Evolutionary conservation across 768 basidiomycete species (phyloP).

Genomic region (Mycena indigotica): DNA sequence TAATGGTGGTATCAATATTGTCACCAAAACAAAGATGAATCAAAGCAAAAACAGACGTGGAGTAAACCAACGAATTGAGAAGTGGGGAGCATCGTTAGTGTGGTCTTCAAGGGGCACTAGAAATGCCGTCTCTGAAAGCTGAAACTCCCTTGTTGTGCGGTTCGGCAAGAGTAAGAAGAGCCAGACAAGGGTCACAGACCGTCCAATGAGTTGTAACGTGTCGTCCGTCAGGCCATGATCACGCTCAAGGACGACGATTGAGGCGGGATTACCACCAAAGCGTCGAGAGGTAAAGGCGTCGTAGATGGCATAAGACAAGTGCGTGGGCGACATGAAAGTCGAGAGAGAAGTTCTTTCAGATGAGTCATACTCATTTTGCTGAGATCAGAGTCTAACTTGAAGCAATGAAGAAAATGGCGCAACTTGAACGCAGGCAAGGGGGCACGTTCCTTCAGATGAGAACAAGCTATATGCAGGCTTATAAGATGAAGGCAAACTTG

Average conservation of each 20-base stretch:
- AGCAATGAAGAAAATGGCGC: no score
- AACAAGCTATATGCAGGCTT: no score
- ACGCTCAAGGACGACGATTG: conserved; percentile 16
- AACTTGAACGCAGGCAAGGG: no score
- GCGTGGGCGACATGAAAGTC: conserved; percentile 3
- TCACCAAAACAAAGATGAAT: background rate
- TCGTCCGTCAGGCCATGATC: conserved; percentile 18
- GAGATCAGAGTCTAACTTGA: no score
- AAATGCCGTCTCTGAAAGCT: conserved; percentile 21
- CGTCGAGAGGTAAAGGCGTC: conserved; percentile 16
- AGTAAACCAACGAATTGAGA: conserved; percentile 20
- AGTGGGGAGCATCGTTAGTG: conserved; percentile 16
- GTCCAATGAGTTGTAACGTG: conserved; percentile 17
- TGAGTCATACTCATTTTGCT: no score
- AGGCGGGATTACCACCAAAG: conserved; percentile 17
- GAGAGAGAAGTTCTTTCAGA: no score
- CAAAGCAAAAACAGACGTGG: conserved; percentile 5
- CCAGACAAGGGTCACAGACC: background rate
- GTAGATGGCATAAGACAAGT: conserved; percentile 12
- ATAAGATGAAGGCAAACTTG: no score
- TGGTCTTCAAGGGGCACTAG: conserved; percentile 19
- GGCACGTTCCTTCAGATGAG: no score
- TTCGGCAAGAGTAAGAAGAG: background rate
- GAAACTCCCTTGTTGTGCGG: conserved; percentile 16
- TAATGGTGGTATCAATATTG: background rate